These are phyloP conservation scores for Macrotyloma uniflorum DNA, from an alignment of 306 rosid species.

Conservation along the genomic window DNA sequence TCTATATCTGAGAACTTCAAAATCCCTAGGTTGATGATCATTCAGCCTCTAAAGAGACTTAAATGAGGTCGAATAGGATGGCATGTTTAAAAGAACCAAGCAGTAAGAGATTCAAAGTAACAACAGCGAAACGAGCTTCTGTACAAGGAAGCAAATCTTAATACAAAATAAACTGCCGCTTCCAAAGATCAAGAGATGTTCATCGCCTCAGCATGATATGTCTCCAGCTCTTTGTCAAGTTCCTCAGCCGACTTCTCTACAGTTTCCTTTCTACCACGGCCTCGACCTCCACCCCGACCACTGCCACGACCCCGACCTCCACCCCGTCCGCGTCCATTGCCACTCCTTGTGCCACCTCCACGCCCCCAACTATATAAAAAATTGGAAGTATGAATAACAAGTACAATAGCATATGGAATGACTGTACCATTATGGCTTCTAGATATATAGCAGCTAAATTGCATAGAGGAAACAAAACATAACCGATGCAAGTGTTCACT, in stretches of 20 bases:
- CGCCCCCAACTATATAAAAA: constrained; percentile 46
- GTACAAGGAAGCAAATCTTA: constrained; percentile 54
- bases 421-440: background rate
- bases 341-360: constrained; percentile 45
- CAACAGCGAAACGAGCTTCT: constrained; percentile 40
- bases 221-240: constrained; percentile 85
- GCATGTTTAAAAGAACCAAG: constrained; percentile 23
- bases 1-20: background rate
- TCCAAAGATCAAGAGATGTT: constrained; percentile 47
- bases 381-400: background rate
- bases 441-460: background rate
- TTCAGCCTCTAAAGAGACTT: constrained; percentile 11
- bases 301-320: constrained; percentile 51
- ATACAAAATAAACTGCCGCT: constrained; percentile 20
- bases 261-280: constrained; percentile 60
- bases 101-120: constrained; percentile 9
- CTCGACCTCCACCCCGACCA: constrained; percentile 47
- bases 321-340: constrained; percentile 42
- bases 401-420: background rate
- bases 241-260: constrained; percentile 82
- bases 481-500: background rate
- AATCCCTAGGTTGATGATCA: constrained; percentile 6
- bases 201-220: constrained; percentile 85
- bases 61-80: background rate
- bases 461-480: background rate